Base-by-base conservation (phyloP, 75 land plant genomes). In the Gnetum montanum region DNA sequence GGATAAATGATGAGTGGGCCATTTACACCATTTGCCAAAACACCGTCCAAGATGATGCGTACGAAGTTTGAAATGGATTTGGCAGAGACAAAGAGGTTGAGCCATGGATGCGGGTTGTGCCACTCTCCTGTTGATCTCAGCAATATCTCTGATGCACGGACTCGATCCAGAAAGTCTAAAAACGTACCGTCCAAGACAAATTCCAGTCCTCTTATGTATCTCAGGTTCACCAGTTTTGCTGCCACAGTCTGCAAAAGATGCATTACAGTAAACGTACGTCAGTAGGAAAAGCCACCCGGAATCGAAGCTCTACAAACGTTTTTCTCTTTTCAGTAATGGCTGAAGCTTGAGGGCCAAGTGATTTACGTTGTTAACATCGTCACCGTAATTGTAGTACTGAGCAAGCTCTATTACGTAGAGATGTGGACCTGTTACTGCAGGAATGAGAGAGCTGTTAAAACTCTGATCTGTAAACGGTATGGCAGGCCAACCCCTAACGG, bases 1-100 rank as follows among this genome's bases (percentile, higher is more conserved):
- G 82, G 82, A 57, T 76, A 79, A 33, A 79, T 44, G 19, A 79
- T 58, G 23, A 79, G 48, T 11, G 80, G 82, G 8, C 82, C 82
- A 7, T 41, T 41, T 26, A 73, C 34, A 2, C 67, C 47, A 37
- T 53, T 20, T 23, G 44, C 54, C 11, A 71, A 43, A 29, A 79
- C n/a, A n/a, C n/a, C n/a, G n/a, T n/a, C n/a, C n/a, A n/a, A n/a
- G n/a, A n/a, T n/a, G n/a, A n/a, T n/a, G n/a, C n/a, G n/a, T n/a
- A n/a, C n/a, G n/a, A n/a, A n/a, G n/a, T n/a, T n/a, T n/a, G n/a
- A n/a, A n/a, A n/a, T 66, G 56, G 73, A 69, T 25, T 41, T 58
- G 2, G 82, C n/a, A n/a, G n/a, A 80, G 10, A 79, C 62, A 26
- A 79, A 76, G 37, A 79, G 3, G 40, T 66, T 76, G 8, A 79